Conservation (phyloP, 208 protist genomes). For the Leishmania turanica region DNA sequence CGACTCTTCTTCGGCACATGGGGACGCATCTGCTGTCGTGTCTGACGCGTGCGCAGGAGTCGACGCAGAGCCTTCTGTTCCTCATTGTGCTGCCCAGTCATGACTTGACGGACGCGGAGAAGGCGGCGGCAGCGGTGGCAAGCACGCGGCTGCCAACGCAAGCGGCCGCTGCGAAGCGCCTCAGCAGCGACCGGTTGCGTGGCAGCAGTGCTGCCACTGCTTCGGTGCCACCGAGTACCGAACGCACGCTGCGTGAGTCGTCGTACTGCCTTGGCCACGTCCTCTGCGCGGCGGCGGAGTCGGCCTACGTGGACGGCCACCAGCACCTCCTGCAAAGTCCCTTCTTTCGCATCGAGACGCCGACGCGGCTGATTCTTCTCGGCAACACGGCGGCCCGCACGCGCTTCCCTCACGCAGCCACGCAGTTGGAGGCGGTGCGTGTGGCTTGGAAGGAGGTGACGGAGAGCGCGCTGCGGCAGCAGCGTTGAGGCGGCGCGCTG, state of each 20-base stretch:
- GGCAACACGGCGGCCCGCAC: slow-evolving; percentile 43
- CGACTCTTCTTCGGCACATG: slow-evolving; percentile 64
- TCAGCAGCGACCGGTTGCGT: background rate
- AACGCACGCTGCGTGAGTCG: slow-evolving; percentile 52
- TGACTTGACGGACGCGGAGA: slow-evolving; percentile 50
- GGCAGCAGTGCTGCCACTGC: background rate
- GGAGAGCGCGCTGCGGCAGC: slow-evolving; percentile 1
- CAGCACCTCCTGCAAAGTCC: slow-evolving; percentile 68
- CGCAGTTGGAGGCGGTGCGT: slow-evolving; percentile 36
- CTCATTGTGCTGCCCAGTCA: slow-evolving; percentile 72
- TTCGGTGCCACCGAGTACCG: slow-evolving; percentile 18
- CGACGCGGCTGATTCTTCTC: slow-evolving; percentile 73
- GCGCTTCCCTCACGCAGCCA: slow-evolving; percentile 26
- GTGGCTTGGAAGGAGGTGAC: slow-evolving; percentile 35
- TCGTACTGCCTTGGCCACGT: slow-evolving; percentile 53
- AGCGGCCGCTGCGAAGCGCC: background rate
- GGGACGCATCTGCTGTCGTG: slow-evolving; percentile 34
- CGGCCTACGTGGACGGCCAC: slow-evolving; percentile 76
- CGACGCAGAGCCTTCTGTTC: slow-evolving; percentile 47
- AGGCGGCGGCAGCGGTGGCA: background rate
- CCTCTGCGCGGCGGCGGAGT: slow-evolving; percentile 49
- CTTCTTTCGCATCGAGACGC: slow-evolving; percentile 70
- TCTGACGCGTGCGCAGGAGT: slow-evolving; percentile 17
- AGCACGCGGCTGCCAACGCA: background rate
- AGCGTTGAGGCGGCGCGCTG: background rate